Evolutionary conservation across 208 protist species (phyloP), one percentile per base, ranked within the genome.

Genomic region (Crithidia thermophila): DNA sequence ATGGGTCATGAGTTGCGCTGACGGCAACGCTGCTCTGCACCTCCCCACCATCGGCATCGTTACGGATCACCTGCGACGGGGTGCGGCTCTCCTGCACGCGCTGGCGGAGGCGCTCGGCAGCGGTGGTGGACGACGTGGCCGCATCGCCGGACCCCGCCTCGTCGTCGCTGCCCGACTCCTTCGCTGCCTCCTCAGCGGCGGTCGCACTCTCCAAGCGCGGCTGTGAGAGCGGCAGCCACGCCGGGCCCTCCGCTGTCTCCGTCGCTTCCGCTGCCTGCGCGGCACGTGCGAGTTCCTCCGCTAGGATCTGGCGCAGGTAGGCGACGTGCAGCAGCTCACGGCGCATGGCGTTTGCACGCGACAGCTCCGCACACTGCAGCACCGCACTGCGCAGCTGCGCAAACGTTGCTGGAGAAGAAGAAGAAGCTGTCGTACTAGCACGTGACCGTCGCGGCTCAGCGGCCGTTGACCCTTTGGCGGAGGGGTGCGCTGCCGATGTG

Each of bases 311-410:
- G 4, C 79, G 79, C 21, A 85, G 52, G 58, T 76, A 63, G 7
- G 64, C 49, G 4, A 73, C 63, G 62, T 85, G 79, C n/a, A 85
- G 67, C 39, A 73, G 56, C 46, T 85, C 79, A 14, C 79, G 67
- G 14, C 72, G 63, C 11, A 85, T 60, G 25, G 69, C 73, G 28
- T 81, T 75, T 6, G 65, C 62, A 20, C 79, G 79, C 0, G 79
- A 85, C 28, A 85, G 53, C 60, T 81, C 64, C 9, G 79, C 63
- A 28, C 78, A 72, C 31, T 46, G 64, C 25, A 85, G 28, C 1
- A 80, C 30, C 8, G 51, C 66, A 28, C 57, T 72, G 21, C 37
- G 60, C 55, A 68, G 60, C 16, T 25, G 8, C 23, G 42, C 57
- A 45, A 49, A 43, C 3, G n/a, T n/a, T n/a, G n/a, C n/a, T n/a